phyloP scores from a whole-genome alignment of 306 rosid genomes.

The Sechiopsis laciniata region DNA sequence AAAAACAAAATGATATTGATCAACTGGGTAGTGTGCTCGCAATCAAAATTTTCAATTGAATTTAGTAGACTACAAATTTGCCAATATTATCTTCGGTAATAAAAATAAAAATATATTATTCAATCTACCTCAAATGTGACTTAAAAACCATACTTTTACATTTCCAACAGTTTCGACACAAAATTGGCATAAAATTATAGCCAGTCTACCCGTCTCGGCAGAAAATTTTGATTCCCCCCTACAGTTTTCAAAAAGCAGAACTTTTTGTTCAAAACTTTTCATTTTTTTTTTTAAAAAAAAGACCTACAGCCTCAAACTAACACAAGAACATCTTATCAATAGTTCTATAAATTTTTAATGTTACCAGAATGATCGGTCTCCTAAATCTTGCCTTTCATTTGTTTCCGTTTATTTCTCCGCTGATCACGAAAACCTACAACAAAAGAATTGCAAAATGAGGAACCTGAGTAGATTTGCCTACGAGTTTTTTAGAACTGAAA shows the following conservation, averaged over 20 bases:
- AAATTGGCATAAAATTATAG: not conserved
- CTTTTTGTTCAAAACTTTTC: not conserved
- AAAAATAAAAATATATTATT: not conserved
- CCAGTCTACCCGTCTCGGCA: not conserved
- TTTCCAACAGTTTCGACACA: constrained; percentile 2
- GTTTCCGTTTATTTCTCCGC: constrained; percentile 58
- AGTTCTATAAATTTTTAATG: not conserved
- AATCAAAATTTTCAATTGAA: not conserved
- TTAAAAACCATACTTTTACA: constrained; percentile 1
- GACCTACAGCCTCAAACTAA: not conserved
- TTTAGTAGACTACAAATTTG: not conserved
- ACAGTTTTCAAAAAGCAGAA: not conserved
- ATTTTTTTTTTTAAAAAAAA: no score
- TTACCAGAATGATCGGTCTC: not conserved
- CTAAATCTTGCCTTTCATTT: constrained; percentile 29
- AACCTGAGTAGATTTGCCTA: not conserved
- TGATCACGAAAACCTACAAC: constrained; percentile 66
- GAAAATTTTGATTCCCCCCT: not conserved
- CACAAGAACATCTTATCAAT: not conserved
- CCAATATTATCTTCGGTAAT: not conserved
- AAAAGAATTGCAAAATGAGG: not conserved
- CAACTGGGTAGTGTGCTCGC: not conserved
- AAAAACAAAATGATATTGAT: not conserved
- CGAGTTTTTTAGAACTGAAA: not conserved
- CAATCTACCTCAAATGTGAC: constrained; percentile 7